Percentiles rank a stretch among this genome's conserved stretches.
These are phyloP conservation scores for Echria macrotheca DNA, from an alignment of 495 filamentous ascomycete species.

Conservation along the genomic window DNA sequence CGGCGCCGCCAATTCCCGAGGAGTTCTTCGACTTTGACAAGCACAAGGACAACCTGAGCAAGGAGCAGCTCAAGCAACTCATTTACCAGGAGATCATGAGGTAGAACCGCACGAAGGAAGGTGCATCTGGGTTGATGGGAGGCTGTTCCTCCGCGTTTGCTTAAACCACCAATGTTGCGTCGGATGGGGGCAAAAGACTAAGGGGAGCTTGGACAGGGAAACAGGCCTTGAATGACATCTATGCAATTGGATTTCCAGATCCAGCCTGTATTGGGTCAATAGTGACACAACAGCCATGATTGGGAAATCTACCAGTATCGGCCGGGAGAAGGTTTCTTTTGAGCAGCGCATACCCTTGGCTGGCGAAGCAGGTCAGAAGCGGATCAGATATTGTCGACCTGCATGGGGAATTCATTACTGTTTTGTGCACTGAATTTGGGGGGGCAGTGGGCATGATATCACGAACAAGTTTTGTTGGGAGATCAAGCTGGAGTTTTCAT, in stretches of 20 bases:
- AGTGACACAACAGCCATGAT: too few relatives aligned
- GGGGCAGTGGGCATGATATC: neutral
- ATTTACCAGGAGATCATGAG: constrained; percentile 99
- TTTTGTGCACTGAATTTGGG: neutral
- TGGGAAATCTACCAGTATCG: too few relatives aligned
- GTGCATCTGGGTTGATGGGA: too few relatives aligned
- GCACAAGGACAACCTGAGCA: constrained; percentile 97
- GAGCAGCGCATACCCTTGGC: constrained; percentile 9
- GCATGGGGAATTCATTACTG: neutral
- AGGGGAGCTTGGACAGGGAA: too few relatives aligned
- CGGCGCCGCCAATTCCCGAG: constrained; percentile 90
- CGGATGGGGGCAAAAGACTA: too few relatives aligned
- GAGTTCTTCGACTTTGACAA: constrained; percentile 99
- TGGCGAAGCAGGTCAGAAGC: neutral
- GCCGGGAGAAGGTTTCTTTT: constrained; percentile 2
- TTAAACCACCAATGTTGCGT: too few relatives aligned
- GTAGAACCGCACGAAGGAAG: constrained; percentile 39
- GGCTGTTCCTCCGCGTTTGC: too few relatives aligned
- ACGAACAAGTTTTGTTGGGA: neutral
- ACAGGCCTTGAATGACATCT: too few relatives aligned
- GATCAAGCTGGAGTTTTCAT: neutral
- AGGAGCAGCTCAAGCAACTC: constrained; percentile 94
- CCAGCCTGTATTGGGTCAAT: too few relatives aligned
- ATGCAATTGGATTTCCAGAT: neutral
- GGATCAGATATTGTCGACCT: neutral